Percentiles rank a stretch among this genome's conserved stretches.
These are phyloP conservation scores for Phytophthora sansomeana DNA, from an alignment of 352 stramenopile genomes.

Conservation along the genomic window DNA sequence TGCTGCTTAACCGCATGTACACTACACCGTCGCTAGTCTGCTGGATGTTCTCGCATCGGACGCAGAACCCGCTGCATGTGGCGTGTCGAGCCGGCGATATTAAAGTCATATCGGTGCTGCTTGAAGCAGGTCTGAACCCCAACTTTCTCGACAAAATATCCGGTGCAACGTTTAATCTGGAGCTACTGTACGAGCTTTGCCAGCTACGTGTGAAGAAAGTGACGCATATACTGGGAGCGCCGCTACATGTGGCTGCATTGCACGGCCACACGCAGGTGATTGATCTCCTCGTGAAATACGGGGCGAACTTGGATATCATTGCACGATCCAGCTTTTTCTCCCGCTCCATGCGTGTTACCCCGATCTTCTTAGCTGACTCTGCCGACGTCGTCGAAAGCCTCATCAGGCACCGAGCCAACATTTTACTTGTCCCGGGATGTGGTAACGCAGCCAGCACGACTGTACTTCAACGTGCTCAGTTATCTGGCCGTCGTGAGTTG, in stretches of 20 bases:
- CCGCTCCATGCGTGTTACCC: constrained; percentile 68
- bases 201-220: constrained; percentile 72
- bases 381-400: constrained; percentile 74
- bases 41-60: constrained; percentile 75
- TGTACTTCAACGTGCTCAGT: constrained; percentile 72
- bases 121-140: constrained; percentile 68
- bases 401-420: constrained; percentile 73
- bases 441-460: constrained; percentile 74
- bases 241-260: constrained; percentile 74
- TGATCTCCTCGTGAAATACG: constrained; percentile 61
- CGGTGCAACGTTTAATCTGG: constrained; percentile 61
- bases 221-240: constrained; percentile 68
- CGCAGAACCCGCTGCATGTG: constrained; percentile 77
- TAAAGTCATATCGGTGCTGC: constrained; percentile 59
- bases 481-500: constrained; percentile 67
- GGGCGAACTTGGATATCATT: constrained; percentile 68
- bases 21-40: constrained; percentile 61
- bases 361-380: constrained; percentile 78
- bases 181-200: constrained; percentile 73
- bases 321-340: constrained; percentile 74
- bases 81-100: constrained; percentile 72
- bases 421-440: constrained; percentile 68
- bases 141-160: constrained; percentile 87
- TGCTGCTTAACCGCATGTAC: constrained; percentile 81
- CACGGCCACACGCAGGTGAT: constrained; percentile 73